A percentile compares a stretch with the other conserved stretches of the same genome.
These are phyloP conservation scores for Botryotinia narcissicola DNA, from an alignment of 2,329 filamentous ascomycete species.

Conservation along the genomic window DNA sequence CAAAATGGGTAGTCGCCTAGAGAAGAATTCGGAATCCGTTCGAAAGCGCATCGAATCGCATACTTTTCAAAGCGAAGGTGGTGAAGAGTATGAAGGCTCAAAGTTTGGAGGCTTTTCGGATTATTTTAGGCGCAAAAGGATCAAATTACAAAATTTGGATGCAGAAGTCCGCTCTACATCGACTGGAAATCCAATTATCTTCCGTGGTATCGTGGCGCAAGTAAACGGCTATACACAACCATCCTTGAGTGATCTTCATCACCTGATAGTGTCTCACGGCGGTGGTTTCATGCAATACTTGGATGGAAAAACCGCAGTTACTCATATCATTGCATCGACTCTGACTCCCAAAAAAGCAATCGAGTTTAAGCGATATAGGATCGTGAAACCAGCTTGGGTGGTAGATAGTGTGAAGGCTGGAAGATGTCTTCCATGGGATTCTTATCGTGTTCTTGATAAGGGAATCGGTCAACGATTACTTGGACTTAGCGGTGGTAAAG, in stretches of 20 bases:
- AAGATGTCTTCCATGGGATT: conserved; percentile 78
- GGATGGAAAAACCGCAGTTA: conserved; percentile 90
- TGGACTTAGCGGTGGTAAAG: conserved; percentile 56
- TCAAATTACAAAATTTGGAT: conserved; percentile 95
- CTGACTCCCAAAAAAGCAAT: conserved; percentile 90
- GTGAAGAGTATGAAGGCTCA: conserved; percentile 87
- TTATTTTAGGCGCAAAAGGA: conserved; percentile 93
- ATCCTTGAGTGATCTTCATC: conserved; percentile 83
- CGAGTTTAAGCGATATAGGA: conserved; percentile 82
- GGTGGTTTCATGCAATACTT: conserved; percentile 93
- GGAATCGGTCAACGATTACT: conserved; percentile 79
- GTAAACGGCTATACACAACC: conserved; percentile 97
- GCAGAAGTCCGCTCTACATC: conserved; percentile 70
- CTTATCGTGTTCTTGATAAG: conserved; percentile 82
- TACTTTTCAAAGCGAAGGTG: conserved; percentile 74
- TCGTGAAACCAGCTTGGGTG: conserved; percentile 94
- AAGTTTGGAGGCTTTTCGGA: conserved; percentile 86
- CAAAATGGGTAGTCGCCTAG: conserved; percentile 57
- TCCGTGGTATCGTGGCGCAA: conserved; percentile 85
- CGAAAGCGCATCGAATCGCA: conserved; percentile 63
- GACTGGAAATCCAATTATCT: conserved; percentile 74
- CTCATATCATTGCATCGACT: conserved; percentile 89
- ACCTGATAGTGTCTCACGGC: conserved; percentile 86
- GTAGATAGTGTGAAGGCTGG: conserved; percentile 83
- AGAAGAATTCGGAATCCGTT: conserved; percentile 61